Conservation (phyloP, 208 protist genomes). For the Trypanosoma cruzi region DNA sequence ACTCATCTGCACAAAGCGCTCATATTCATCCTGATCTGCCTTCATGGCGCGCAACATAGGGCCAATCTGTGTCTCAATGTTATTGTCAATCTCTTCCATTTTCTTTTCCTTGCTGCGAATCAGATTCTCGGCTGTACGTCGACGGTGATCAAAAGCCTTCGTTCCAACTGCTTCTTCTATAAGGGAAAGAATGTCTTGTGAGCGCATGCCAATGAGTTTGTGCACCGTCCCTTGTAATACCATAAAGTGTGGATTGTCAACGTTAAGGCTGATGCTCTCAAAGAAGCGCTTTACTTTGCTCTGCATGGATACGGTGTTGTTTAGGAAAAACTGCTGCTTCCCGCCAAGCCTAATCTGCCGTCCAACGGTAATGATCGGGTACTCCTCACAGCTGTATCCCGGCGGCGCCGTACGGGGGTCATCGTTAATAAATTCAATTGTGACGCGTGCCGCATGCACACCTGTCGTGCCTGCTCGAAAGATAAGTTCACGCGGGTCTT, state of each 20-base stretch:
- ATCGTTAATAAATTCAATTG: slow-evolving; percentile 99
- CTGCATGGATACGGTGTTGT: slow-evolving; percentile 96
- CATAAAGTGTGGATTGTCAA: slow-evolving; percentile 99
- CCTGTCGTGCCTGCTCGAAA: slow-evolving; percentile 99
- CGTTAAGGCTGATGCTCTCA: slow-evolving; percentile 99
- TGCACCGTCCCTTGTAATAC: slow-evolving; percentile 99
- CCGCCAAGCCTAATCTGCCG: slow-evolving; percentile 97
- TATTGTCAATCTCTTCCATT: slow-evolving; percentile 97
- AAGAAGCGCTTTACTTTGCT: slow-evolving; percentile 99
- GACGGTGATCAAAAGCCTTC: slow-evolving; percentile 99
- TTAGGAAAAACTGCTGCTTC: slow-evolving; percentile 99
- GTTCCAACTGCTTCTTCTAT: slow-evolving; percentile 99
- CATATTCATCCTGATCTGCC: slow-evolving; percentile 89
- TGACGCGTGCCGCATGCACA: slow-evolving; percentile 99
- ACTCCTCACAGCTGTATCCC: slow-evolving; percentile 97
- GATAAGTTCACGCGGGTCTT: slow-evolving; percentile 98
- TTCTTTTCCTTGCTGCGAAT: slow-evolving; percentile 99
- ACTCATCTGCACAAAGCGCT: slow-evolving; percentile 59
- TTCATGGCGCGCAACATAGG: slow-evolving; percentile 88
- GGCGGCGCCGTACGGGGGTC: slow-evolving; percentile 95
- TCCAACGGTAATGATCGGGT: slow-evolving; percentile 97
- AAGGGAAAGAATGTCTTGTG: slow-evolving; percentile 98
- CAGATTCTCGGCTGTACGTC: slow-evolving; percentile 94
- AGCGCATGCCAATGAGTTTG: slow-evolving; percentile 99
- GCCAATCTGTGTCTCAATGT: slow-evolving; percentile 86